Evolutionary conservation across 1,284 basidiomycete genomes (phyloP), one percentile per base, ranked within the genome.

Genomic region (Sanghuangporus weigelae): DNA sequence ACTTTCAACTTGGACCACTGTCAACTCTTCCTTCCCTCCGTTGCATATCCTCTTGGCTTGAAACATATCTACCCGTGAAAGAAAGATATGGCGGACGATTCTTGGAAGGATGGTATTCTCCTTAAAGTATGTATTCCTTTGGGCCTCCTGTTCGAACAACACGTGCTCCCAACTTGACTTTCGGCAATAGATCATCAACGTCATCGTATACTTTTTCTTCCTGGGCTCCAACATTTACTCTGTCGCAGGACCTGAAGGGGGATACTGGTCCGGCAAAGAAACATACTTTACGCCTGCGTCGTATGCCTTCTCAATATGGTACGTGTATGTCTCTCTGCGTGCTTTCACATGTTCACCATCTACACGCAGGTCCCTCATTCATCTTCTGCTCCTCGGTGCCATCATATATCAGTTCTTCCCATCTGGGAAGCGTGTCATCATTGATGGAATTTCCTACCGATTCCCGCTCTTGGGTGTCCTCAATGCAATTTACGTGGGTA

Each of bases 271-370:
- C 66, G 85, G 82, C 58, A 92, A 91, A 74, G 85, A 90, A 70
- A 96, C 94, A 6, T 97, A 95, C 74, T 78, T 97, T 65, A 96
- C 94, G 0, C 95, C 95, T 39, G 92, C 92, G 23, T 86, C 89
- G 38, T 96, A 92, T 86, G 86, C 90, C 1, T 94, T 92, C 77
- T 81, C 86, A 74, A 90, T 93, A 70, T 93, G 91, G 90, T 87
- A 55, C 46, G 78, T 72, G 36, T 26, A 1, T 31, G 23, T n/a
- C 23, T 21, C 7, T 21, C 68, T 35, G 11, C 31, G 7, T 21
- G 61, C 19, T 42, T 67, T 65, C 38, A 39, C 55, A 44, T 64
- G 50, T 31, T 56, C 51, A 73, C 31, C 58, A 73, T 49, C 49
- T 55, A 39, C 2, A 51, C 72, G n/a, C 63, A 89, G 86, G 89